phyloP scores from a whole-genome alignment of 805 yeast genomes.

The Wickerhamiella brachini region DNA sequence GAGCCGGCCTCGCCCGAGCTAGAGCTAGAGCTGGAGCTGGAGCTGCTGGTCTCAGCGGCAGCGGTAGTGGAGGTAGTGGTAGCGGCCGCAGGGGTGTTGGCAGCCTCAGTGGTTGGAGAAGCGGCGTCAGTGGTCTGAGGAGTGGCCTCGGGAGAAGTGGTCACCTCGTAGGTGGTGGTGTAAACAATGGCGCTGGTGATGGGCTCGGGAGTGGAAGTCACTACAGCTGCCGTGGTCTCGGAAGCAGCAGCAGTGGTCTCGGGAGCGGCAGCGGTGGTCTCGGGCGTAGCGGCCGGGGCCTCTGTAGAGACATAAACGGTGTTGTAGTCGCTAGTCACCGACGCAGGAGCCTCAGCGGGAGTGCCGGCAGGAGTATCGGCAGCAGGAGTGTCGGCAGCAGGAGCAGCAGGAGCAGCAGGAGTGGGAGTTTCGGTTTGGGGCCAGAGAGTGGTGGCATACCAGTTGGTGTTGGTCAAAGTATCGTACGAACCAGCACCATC shows the following conservation, averaged over 20 bases:
- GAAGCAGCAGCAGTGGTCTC: slow-evolving; percentile 11
- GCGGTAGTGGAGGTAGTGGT: slow-evolving; percentile 15
- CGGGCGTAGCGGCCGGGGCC: background rate
- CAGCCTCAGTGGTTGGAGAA: slow-evolving; percentile 9
- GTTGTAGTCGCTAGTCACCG: slow-evolving; percentile 10
- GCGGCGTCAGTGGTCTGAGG: slow-evolving; percentile 6
- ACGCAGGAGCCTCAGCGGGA: slow-evolving; percentile 10
- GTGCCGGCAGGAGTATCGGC: slow-evolving; percentile 10
- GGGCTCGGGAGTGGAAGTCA: slow-evolving; percentile 25
- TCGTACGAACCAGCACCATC: slow-evolving; percentile 10
- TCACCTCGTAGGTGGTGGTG: slow-evolving; percentile 26
- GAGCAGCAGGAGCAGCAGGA: slow-evolving; percentile 8
- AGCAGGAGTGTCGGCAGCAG: slow-evolving; percentile 11
- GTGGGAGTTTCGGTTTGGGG: slow-evolving; percentile 15
- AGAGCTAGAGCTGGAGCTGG: slow-evolving; percentile 15
- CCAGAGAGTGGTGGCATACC: slow-evolving; percentile 12
- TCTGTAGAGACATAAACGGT: slow-evolving; percentile 3
- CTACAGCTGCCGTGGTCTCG: slow-evolving; percentile 8
- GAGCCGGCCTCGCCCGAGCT: slow-evolving; percentile 17
- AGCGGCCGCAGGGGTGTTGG: slow-evolving; percentile 11
- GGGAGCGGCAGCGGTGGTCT: slow-evolving; percentile 11
- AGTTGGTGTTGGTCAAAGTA: slow-evolving; percentile 4
- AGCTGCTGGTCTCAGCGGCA: slow-evolving; percentile 18
- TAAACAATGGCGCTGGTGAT: slow-evolving; percentile 37
- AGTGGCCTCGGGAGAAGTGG: slow-evolving; percentile 11